Percentiles rank a stretch among this genome's conserved stretches.
These are phyloP conservation scores for Stygiomarasmius scandens DNA, from an alignment of 1,284 basidiomycete species.

Conservation along the genomic window DNA sequence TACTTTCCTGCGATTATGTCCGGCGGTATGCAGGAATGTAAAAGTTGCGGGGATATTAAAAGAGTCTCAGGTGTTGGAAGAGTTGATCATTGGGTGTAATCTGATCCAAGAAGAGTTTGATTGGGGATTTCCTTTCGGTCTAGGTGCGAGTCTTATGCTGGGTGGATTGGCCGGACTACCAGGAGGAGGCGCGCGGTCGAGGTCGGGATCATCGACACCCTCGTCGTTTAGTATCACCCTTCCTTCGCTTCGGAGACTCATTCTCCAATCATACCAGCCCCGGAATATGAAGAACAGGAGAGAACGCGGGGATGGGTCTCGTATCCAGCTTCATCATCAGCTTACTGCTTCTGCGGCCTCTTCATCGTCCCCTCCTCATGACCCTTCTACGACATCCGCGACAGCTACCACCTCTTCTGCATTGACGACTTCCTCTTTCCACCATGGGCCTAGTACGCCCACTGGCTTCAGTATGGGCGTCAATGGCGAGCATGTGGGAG, in stretches of 20 bases:
- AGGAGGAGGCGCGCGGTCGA: too few relatives aligned
- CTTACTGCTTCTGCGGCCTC: not conserved
- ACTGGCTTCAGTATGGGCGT: not conserved
- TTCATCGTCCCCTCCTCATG: not conserved
- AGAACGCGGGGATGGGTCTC: not conserved
- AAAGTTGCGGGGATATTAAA: not conserved
- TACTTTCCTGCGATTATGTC: not conserved
- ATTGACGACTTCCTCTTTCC: not conserved
- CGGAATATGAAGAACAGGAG: not conserved
- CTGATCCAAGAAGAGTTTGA: not conserved
- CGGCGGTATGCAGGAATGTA: not conserved
- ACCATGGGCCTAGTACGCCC: not conserved
- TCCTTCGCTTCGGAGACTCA: not conserved
- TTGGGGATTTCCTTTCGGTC: not conserved
- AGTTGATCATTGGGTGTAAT: not conserved
- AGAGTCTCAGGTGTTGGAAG: not conserved
- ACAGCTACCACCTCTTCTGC: not conserved
- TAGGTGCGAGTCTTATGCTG: too few relatives aligned
- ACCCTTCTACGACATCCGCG: not conserved
- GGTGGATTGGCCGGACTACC: too few relatives aligned
- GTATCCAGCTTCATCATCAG: not conserved
- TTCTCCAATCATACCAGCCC: not conserved
- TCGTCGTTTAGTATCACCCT: not conserved
- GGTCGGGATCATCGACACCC: too few relatives aligned
- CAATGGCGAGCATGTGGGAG: not conserved